Evolutionary conservation across 176 grass and related monocot genomes (phyloP).

Genomic region (Dendrocalamus sinicus): DNA sequence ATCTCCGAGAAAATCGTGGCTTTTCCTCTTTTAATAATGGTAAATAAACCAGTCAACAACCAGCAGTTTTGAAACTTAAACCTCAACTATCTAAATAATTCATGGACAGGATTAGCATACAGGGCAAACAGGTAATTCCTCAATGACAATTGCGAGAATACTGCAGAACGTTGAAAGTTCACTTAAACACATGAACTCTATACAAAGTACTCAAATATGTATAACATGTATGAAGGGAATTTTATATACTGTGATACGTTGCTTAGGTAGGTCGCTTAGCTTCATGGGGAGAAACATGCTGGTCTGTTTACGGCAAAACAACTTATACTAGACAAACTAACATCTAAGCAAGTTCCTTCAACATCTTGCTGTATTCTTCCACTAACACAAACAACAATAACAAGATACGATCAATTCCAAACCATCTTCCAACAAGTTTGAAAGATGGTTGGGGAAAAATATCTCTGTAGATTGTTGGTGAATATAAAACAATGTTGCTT

Average conservation of each 20-base stretch:
- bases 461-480: not conserved
- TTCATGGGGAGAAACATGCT: not conserved
- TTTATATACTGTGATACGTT: not conserved
- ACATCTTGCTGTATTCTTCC: not conserved
- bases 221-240: not conserved
- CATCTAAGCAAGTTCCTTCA: not conserved
- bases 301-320: not conserved
- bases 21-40: not conserved
- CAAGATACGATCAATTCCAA: not conserved
- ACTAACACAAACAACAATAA: not conserved
- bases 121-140: not conserved
- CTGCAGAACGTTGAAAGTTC: not conserved
- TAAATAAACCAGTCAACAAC: too few relatives aligned
- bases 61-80: too few relatives aligned
- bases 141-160: not conserved
- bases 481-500: not conserved
- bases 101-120: not conserved
- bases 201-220: not conserved
- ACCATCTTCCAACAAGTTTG: not conserved
- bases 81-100: conserved; percentile 35
- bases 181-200: not conserved
- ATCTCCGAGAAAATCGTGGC: not conserved
- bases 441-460: not conserved
- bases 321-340: conserved; percentile 8
- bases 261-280: not conserved